Evolutionary conservation across 2,329 filamentous ascomycete genomes (phyloP).

Genomic region (Sporothrix protearum): DNA sequence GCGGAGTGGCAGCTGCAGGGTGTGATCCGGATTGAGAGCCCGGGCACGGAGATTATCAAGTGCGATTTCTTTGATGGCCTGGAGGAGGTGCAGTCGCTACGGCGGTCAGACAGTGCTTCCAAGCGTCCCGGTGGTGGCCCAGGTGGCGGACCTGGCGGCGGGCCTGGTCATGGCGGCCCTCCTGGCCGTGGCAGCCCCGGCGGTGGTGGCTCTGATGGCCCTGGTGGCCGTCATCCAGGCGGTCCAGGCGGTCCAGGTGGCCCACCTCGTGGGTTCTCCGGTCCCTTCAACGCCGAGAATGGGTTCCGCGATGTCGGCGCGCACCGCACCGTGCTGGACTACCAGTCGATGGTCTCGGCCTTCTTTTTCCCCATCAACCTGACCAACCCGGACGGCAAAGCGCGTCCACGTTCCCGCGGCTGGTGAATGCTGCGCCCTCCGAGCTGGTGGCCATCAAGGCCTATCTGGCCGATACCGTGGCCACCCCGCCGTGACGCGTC

Average conservation of each 20-base stretch:
- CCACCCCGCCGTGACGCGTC: not conserved
- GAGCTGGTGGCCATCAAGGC: conserved; percentile 19
- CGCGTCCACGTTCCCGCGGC: conserved; percentile 10
- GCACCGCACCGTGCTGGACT: conserved; percentile 21
- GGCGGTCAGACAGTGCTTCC: not conserved
- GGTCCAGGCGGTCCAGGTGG: conserved; percentile 18
- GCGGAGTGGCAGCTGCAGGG: conserved; percentile 22
- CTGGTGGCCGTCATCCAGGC: not conserved
- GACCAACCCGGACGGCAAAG: conserved; percentile 19
- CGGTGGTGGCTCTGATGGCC: not conserved
- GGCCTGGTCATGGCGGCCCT: not conserved
- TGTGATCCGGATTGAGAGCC: conserved; percentile 23
- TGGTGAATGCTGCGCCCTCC: not conserved
- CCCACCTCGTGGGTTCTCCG: not conserved
- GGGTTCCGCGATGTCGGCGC: conserved; percentile 21
- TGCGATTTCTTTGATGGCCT: conserved; percentile 24
- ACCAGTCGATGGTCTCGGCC: conserved; percentile 24
- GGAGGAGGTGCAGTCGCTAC: conserved; percentile 22
- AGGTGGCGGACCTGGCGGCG: not conserved
- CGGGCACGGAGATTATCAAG: conserved; percentile 23
- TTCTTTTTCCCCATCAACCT: conserved; percentile 23
- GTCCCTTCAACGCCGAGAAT: conserved; percentile 19
- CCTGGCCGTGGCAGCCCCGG: conserved; percentile 8
- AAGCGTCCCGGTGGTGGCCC: conserved; percentile 4
- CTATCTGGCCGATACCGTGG: conserved; percentile 17